Conservation (phyloP, 2,329 filamentous ascomycete genomes). For the Colletotrichum incanum region DNA sequence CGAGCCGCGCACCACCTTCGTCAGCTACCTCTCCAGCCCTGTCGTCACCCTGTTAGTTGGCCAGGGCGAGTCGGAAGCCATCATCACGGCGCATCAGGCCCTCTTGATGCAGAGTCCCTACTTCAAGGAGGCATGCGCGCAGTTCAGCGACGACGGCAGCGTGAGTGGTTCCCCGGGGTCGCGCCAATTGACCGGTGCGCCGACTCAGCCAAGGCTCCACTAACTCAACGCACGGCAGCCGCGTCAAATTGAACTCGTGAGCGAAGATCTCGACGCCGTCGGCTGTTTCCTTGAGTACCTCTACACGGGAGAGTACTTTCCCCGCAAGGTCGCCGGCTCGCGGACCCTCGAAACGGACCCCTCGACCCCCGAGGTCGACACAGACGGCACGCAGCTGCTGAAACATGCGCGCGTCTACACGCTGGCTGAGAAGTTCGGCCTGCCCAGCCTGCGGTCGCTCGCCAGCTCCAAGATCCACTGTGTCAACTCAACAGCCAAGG, state of each 20-base stretch:
- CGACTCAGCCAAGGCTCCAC: not conserved
- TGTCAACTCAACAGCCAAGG: constrained; percentile 88
- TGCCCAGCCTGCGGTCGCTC: constrained; percentile 79
- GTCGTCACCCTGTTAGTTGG: constrained; percentile 79
- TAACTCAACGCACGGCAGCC: constrained; percentile 54
- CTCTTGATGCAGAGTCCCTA: constrained; percentile 83
- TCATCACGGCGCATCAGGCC: constrained; percentile 84
- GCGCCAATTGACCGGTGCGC: not conserved
- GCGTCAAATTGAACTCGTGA: constrained; percentile 77
- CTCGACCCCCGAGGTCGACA: constrained; percentile 76
- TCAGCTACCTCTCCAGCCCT: constrained; percentile 77
- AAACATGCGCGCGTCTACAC: constrained; percentile 94
- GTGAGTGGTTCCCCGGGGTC: constrained; percentile 62
- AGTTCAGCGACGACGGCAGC: constrained; percentile 73
- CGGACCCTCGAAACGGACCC: constrained; percentile 80
- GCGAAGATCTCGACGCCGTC: constrained; percentile 80
- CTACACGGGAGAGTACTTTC: constrained; percentile 91
- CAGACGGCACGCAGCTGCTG: constrained; percentile 86
- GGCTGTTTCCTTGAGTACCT: constrained; percentile 87
- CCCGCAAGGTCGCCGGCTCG: constrained; percentile 74
- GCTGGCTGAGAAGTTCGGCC: constrained; percentile 83
- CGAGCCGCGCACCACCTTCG: constrained; percentile 61
- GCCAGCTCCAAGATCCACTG: constrained; percentile 93
- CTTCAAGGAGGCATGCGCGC: constrained; percentile 75
- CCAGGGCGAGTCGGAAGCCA: constrained; percentile 69